Conservation (phyloP, 1,139 yeast species). For the Pichia sp. region DNA sequence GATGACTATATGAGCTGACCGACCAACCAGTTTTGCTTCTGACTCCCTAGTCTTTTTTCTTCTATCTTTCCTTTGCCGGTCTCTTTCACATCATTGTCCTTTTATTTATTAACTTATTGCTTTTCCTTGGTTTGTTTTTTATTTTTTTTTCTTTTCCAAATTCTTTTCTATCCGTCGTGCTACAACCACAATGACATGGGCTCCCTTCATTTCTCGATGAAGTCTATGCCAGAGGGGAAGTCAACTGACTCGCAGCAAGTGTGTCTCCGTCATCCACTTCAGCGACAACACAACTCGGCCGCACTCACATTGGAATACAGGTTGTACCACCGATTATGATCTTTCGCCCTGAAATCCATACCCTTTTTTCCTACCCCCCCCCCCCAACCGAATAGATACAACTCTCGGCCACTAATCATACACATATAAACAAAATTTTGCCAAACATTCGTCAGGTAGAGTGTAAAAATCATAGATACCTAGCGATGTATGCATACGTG, state of each 20-base stretch:
- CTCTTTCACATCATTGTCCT: not conserved
- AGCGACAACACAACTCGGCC: not conserved
- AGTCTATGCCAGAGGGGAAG: not conserved
- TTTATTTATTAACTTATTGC: not conserved
- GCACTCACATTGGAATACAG: not conserved
- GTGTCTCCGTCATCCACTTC: not conserved
- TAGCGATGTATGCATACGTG: no score
- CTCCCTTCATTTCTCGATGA: not conserved
- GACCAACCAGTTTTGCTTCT: no score
- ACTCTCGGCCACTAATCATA: not conserved
- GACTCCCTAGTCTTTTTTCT: not conserved
- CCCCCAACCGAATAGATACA: no score
- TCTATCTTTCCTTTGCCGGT: not conserved
- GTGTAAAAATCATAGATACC: no score
- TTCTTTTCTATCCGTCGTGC: not conserved
- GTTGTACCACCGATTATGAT: not conserved
- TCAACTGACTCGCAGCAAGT: no score
- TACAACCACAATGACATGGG: not conserved
- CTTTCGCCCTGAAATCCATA: no score
- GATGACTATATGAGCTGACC: conserved; percentile 14
- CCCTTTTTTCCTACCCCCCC: no score
- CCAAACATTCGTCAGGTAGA: no score
- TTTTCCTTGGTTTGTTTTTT: not conserved
- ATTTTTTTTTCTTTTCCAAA: not conserved
- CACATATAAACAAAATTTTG: not conserved